phyloP scores from a whole-genome alignment of 306 rosid species.

The Cucurbita ficifolia region DNA sequence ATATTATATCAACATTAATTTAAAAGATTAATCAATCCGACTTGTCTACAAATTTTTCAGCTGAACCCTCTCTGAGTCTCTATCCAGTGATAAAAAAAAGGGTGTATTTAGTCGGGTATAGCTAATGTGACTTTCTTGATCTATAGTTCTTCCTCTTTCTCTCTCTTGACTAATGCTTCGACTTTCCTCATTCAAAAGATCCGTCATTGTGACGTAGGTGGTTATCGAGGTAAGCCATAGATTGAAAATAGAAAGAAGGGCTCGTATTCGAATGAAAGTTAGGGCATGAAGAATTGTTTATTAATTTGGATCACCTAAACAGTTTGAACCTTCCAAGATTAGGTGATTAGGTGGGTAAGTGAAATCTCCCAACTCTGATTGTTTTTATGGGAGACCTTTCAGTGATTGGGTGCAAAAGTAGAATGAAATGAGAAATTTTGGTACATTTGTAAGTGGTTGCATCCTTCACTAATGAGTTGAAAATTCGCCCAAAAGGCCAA shows the following conservation, averaged over 20 bases:
- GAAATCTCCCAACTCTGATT: not conserved
- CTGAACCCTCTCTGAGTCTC: too few relatives aligned
- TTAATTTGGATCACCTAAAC: not conserved
- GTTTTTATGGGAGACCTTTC: not conserved
- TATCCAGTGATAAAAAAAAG: not conserved
- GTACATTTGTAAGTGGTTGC: not conserved
- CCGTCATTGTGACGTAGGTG: too few relatives aligned
- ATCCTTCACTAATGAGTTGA: not conserved
- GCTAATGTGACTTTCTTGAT: not conserved
- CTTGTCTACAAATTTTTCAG: too few relatives aligned
- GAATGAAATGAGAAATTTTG: not conserved
- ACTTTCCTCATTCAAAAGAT: too few relatives aligned
- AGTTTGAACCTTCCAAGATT: not conserved
- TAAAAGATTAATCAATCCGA: not conserved
- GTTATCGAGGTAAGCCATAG: too few relatives aligned
- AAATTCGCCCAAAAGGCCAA: not conserved
- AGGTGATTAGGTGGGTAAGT: not conserved
- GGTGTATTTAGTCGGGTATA: not conserved
- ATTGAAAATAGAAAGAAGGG: too few relatives aligned
- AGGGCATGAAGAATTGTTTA: not conserved
- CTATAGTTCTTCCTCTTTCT: not conserved
- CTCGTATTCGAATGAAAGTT: too few relatives aligned
- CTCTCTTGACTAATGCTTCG: not conserved
- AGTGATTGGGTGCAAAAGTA: not conserved
- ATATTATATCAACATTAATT: not conserved